Base-by-base conservation (phyloP, 345 rosid genomes). In the Melaleuca alternifolia region DNA sequence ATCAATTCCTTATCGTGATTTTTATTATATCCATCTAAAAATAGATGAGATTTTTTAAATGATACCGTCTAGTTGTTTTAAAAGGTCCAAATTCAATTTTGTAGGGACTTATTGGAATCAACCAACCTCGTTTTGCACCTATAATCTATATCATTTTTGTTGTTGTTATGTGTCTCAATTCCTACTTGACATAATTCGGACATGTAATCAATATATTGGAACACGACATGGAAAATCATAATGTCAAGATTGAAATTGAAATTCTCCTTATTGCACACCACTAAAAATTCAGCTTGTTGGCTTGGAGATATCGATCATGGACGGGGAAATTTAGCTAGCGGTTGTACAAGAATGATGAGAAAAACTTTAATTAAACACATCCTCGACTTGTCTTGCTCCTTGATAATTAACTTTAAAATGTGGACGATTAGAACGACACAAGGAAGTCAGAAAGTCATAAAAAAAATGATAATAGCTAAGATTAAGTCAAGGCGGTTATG, bases 101-200 rank as follows among this genome's bases (percentile, higher is more conserved):
- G 1, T 59, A 13, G 5, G 16, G 33, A 59, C 9, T 6, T 59
- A n/a, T 59, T 59, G 33, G 4, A 3, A 59, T n/a, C n/a, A 13
- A 3, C 1, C 9, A 0, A 0, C 5, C 0, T 59, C 6, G 37
- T 13, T 15, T 6, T 6, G 13, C 7, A 0, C n/a, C n/a, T 13
- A 33, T 3, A 13, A 59, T 59, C 6, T n/a, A 4, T n/a, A 13
- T 59, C 10, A 0, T 6, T 57, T 0, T 11, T 3, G 9, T 0
- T 12, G 37, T 0, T 12, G 18, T 4, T 8, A 0, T 26, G 0
- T n/a, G 18, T n/a, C 71, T 3, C 37, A n/a, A 33, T 59, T 59
- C 37, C 71, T 59, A 12, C 0, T 59, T 59, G 3, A n/a, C 33
- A 7, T 54, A 20, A 54, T 7, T 54, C 7, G 20, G 26, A 54